Evolutionary conservation across 257 asterid species (phyloP).

Genomic region (Solanum arcanum): DNA sequence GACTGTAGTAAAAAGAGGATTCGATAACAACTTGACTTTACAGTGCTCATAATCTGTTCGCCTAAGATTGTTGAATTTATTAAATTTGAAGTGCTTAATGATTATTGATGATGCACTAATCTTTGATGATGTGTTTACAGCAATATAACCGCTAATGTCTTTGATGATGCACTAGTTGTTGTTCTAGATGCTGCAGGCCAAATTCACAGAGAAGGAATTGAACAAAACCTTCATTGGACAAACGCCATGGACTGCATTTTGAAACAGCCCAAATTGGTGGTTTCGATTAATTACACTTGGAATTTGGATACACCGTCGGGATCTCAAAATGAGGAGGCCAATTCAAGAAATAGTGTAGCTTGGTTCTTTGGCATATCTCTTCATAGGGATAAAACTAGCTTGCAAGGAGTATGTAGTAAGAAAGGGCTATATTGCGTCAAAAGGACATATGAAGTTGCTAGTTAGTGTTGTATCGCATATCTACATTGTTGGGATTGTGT

Average conservation of each 20-base stretch:
- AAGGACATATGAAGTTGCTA: not conserved
- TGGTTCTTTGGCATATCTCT: not conserved
- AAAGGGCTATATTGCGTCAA: not conserved
- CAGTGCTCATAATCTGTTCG: not conserved
- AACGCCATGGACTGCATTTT: not conserved
- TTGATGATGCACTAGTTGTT: not conserved
- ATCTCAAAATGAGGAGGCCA: not conserved
- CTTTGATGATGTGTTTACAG: not conserved
- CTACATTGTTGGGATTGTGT: not conserved
- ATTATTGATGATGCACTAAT: not conserved
- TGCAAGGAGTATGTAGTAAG: not conserved
- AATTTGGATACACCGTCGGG: not conserved
- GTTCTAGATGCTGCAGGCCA: not conserved
- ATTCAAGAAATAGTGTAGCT: not conserved
- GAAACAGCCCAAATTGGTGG: not conserved
- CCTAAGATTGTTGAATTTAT: not conserved
- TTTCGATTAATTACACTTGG: not conserved
- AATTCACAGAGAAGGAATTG: not conserved
- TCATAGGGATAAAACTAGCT: not conserved
- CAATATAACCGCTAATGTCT: not conserved
- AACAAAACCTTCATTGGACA: not conserved
- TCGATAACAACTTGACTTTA: not conserved
- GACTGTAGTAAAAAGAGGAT: not conserved
- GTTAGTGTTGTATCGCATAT: not conserved
- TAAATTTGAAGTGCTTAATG: not conserved